Percentiles rank a stretch among this genome's conserved stretches.
phyloP scores from a whole-genome alignment of 139 green algal species.

The Tetradesmus obliquus region DNA sequence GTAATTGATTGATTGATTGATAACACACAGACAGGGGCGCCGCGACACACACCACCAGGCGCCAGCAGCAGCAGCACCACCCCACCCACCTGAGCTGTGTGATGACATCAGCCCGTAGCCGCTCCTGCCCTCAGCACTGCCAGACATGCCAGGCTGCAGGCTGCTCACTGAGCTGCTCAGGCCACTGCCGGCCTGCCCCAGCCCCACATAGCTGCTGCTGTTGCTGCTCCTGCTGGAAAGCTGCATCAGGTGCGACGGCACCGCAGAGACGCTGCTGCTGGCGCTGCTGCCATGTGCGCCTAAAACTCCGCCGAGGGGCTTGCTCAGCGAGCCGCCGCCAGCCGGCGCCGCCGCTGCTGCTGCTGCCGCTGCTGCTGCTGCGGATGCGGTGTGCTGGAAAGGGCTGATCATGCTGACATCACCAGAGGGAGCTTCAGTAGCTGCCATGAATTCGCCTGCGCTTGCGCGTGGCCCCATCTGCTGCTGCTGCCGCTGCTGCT shows the following conservation, averaged over 20 bases:
- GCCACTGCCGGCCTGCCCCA: neutral
- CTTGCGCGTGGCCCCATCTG: neutral
- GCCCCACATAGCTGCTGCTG: neutral
- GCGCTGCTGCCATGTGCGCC: neutral
- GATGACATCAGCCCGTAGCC: neutral
- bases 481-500: constrained; percentile 3
- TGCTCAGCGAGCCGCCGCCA: neutral
- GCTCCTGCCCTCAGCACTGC: neutral
- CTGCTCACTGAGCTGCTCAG: neutral
- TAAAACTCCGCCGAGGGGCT: neutral
- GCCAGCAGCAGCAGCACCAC: neutral
- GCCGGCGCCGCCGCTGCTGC: neutral
- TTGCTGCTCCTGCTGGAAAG: neutral
- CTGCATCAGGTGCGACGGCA: neutral
- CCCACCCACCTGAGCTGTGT: neutral
- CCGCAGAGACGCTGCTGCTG: neutral
- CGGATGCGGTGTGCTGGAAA: neutral
- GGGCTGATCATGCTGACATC: neutral
- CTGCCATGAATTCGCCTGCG: neutral
- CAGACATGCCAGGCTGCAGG: neutral
- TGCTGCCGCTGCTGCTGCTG: neutral
- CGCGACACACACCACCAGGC: neutral
- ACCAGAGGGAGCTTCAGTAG: neutral
- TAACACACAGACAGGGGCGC: too few relatives aligned
- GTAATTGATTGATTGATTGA: too few relatives aligned